These are phyloP conservation scores for Ophiostoma novo-ulmi DNA, from an alignment of 2,329 filamentous ascomycete genomes.

Conservation along the genomic window DNA sequence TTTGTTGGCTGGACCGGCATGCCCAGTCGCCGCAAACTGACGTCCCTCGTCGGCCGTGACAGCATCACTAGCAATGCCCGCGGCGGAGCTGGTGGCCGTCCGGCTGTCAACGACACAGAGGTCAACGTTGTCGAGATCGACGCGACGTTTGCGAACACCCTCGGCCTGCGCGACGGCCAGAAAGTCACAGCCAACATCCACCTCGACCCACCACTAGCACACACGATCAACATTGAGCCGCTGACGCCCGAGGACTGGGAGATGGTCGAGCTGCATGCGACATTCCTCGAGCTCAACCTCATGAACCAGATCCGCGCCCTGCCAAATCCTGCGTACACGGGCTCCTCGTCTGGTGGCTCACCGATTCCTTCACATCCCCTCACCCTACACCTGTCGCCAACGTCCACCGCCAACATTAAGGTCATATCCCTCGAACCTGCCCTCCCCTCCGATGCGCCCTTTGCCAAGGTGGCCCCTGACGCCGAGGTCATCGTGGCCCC, in stretches of 20 bases:
- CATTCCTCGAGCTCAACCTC: slow-evolving; percentile 90
- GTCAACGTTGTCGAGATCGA: slow-evolving; percentile 77
- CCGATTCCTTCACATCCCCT: slow-evolving; percentile 60
- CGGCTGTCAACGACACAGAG: slow-evolving; percentile 61
- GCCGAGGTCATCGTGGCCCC: slow-evolving; percentile 97
- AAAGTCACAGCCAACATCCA: slow-evolving; percentile 71
- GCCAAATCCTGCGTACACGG: slow-evolving; percentile 68
- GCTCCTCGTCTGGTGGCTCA: slow-evolving; percentile 47
- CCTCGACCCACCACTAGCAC: slow-evolving; percentile 81
- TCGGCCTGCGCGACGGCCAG: slow-evolving; percentile 75
- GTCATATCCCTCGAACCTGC: slow-evolving; percentile 77
- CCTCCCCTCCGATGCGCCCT: slow-evolving; percentile 62
- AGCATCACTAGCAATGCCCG: slow-evolving; percentile 24
- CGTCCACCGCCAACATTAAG: slow-evolving; percentile 87
- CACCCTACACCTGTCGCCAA: slow-evolving; percentile 88
- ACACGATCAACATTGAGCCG: slow-evolving; percentile 95
- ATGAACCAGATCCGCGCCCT: slow-evolving; percentile 87
- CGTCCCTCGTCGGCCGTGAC: slow-evolving; percentile 68
- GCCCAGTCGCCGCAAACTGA: slow-evolving; percentile 80
- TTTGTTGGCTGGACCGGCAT: slow-evolving; percentile 97
- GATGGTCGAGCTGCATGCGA: slow-evolving; percentile 95
- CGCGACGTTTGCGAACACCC: slow-evolving; percentile 69
- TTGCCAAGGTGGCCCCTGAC: slow-evolving; percentile 88
- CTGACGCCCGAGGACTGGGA: slow-evolving; percentile 96
- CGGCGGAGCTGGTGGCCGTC: slow-evolving; percentile 34